Evolutionary conservation across 2,329 filamentous ascomycete species (phyloP), one percentile per base, ranked within the genome.

Genomic region (Hymenoscyphus fraxineus): DNA sequence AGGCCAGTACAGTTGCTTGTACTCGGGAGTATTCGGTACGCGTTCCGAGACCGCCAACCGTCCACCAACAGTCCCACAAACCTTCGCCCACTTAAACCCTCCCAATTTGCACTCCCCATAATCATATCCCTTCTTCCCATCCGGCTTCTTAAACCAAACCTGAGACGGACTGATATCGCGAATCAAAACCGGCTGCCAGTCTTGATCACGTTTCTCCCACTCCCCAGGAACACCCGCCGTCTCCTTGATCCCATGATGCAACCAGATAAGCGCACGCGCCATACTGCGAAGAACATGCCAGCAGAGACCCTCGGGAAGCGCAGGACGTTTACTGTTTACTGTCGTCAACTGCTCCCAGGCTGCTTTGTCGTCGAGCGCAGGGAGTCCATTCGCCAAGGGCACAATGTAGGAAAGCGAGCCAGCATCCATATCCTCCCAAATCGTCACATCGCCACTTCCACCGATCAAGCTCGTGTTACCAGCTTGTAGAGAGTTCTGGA

Each of bases 41-140:
- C 56, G 68, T 41, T 59, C 40, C 19, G 61, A 59, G n/a, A 65
- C 39, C 12, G 69, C 71, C 13, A 70, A 41, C 12, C 32, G 62
- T 2, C 60, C 67, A 1, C 65, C 70, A 0, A 66, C 51, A 59
- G 59, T 67, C 6, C 70, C 71, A 41, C 64, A 68, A 35, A 75
- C 68, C 39, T 70, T 71, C 2, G 78, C 77, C n/a, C 70, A 70
- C 55, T 75, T 70, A 62, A 82, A 83, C 54, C 81, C 78, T 15
- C 83, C 83, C 62, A 86, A 73, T 74, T 85, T 86, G 69, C 83
- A 85, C 35, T 76, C 70, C 0, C 83, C 84, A 69, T 85, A 86
- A 39, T 77, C 79, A 73, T 85, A 82, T 4, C 64, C 66, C 51
- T 58, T 64, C 19, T 27, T 61, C 1, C 80, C 80, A 13, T 75